These are phyloP conservation scores for Apiospora arundinis DNA, from an alignment of 2,329 filamentous ascomycete genomes.

Conservation along the genomic window DNA sequence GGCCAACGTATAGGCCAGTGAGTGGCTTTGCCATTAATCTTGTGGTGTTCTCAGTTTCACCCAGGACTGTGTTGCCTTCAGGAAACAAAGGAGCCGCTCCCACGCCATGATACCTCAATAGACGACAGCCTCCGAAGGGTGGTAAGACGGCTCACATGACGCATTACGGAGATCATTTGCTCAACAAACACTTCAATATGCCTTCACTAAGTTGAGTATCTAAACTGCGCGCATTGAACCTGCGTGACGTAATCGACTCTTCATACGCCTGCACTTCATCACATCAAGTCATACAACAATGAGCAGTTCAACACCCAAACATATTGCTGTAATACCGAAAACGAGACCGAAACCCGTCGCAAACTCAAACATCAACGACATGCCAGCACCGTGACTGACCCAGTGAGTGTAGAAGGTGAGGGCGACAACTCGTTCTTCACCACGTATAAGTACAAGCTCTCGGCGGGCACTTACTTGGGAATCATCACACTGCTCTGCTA, in stretches of 20 bases:
- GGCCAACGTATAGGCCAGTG: no score
- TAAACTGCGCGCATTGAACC: background rate
- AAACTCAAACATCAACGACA: background rate
- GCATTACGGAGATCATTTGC: no score
- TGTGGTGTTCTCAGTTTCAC: no score
- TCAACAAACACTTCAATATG: no score
- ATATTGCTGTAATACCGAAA: background rate
- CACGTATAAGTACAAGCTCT: conserved; percentile 65
- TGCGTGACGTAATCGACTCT: background rate
- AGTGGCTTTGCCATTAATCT: no score
- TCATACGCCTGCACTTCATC: background rate
- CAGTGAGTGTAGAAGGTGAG: background rate
- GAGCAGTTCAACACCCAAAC: background rate
- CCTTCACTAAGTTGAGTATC: background rate
- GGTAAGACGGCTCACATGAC: no score
- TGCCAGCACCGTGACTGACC: background rate
- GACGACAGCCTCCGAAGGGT: no score
- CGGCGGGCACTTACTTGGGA: conserved; percentile 74
- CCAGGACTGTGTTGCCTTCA: no score
- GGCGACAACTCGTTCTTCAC: background rate
- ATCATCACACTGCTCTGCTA: conserved; percentile 37
- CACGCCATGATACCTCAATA: no score
- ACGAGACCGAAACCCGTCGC: background rate
- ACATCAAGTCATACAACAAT: background rate
- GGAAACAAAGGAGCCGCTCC: no score